Conservation (phyloP, 495 filamentous ascomycete species). For the Elasticomyces elasticus region DNA sequence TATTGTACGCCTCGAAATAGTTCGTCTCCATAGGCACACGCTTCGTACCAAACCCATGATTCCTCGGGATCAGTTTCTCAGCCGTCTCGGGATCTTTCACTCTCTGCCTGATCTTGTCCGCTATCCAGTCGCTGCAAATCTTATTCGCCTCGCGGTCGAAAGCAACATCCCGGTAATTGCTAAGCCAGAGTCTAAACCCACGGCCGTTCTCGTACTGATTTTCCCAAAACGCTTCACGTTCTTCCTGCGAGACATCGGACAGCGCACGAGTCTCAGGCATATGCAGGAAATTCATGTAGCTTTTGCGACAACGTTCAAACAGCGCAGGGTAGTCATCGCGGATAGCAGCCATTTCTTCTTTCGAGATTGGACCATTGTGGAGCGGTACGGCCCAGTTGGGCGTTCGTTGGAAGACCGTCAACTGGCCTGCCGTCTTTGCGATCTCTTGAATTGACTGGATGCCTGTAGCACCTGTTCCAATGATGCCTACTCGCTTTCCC, state of each 20-base stretch:
- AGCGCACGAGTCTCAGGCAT: not conserved
- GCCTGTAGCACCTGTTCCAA: constrained; percentile 18
- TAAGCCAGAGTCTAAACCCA: constrained; percentile 11
- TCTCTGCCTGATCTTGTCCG: constrained; percentile 10
- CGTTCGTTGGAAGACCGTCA: constrained; percentile 20
- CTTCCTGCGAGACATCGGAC: not conserved
- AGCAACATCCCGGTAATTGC: constrained; percentile 15
- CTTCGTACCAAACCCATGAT: constrained; percentile 15
- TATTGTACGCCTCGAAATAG: constrained; percentile 23
- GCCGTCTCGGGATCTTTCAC: constrained; percentile 19
- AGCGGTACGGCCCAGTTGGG: constrained; percentile 17
- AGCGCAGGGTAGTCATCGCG: constrained; percentile 33
- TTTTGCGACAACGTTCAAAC: constrained; percentile 5
- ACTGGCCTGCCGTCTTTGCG: constrained; percentile 8
- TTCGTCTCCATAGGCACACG: constrained; percentile 14
- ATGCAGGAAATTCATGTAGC: constrained; percentile 4
- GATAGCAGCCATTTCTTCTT: constrained; percentile 5
- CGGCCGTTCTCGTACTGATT: constrained; percentile 4
- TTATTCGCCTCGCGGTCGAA: constrained; percentile 15
- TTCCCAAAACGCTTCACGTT: constrained; percentile 13
- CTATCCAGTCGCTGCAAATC: constrained; percentile 8
- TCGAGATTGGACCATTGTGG: constrained; percentile 1
- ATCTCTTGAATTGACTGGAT: constrained; percentile 21
- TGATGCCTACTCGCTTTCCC: constrained; percentile 15
- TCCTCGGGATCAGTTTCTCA: constrained; percentile 10